Percentiles rank a stretch among this genome's conserved stretches.
Conservation (phyloP, 2,329 filamentous ascomycete species). For the Rugonectria rugulosa region DNA sequence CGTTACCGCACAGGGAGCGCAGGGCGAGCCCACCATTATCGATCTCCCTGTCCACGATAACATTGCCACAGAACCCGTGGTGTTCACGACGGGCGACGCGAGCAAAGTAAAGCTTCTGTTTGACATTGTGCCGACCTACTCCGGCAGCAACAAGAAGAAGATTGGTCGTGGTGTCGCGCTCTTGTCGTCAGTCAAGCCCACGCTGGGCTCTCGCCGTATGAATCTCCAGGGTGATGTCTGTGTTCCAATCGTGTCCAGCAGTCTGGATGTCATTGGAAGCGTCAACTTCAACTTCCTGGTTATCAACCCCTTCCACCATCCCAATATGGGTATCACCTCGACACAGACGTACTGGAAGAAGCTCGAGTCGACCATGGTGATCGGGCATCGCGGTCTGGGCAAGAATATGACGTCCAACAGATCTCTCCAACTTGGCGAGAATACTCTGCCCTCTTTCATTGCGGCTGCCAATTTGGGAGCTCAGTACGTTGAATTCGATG, state of each 20-base stretch:
- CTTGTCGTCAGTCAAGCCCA: constrained; percentile 84
- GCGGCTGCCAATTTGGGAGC: constrained; percentile 92
- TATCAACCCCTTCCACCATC: constrained; percentile 92
- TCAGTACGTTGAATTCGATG: constrained; percentile 80
- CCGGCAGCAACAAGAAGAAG: constrained; percentile 86
- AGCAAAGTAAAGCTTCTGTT: constrained; percentile 89
- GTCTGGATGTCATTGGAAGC: constrained; percentile 87
- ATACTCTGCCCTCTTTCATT: constrained; percentile 95
- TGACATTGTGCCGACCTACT: constrained; percentile 94
- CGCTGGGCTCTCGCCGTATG: constrained; percentile 84
- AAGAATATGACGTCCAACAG: constrained; percentile 87
- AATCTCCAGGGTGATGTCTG: constrained; percentile 91
- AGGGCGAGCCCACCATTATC: constrained; percentile 86
- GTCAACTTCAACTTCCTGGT: constrained; percentile 98
- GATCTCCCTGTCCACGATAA: constrained; percentile 95
- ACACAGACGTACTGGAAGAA: constrained; percentile 98
- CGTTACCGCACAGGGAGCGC: constrained; percentile 83
- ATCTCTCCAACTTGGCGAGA: constrained; percentile 93
- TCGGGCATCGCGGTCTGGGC: constrained; percentile 77
- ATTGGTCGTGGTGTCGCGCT: constrained; percentile 90
- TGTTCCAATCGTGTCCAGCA: constrained; percentile 86
- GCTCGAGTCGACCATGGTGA: constrained; percentile 84
- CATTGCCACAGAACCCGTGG: constrained; percentile 90
- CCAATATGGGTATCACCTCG: constrained; percentile 90
- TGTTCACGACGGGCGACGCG: constrained; percentile 82